phyloP scores from a whole-genome alignment of 2,329 filamentous ascomycete genomes.

The Scleromitrula shiraiana region DNA sequence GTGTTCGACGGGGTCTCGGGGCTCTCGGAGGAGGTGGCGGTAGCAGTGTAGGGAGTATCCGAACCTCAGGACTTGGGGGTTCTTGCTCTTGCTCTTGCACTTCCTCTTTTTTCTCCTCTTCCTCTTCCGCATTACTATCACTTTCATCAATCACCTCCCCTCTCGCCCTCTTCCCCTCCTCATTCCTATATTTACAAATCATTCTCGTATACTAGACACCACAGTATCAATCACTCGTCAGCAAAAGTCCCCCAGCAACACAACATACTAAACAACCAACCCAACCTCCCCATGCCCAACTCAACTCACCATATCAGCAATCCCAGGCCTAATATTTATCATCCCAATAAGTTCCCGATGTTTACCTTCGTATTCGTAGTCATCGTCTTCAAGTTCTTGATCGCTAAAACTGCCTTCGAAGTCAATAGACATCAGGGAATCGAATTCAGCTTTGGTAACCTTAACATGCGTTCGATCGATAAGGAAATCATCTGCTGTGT shows the following conservation, averaged over 20 bases:
- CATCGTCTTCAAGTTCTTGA: background rate
- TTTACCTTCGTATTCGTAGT: no score
- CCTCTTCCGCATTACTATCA: background rate
- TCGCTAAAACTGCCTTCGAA: background rate
- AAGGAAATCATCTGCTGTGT: background rate
- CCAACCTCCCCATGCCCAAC: background rate
- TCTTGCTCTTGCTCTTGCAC: no score
- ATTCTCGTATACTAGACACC: background rate
- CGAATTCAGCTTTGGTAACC: background rate
- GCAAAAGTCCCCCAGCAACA: no score
- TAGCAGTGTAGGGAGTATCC: background rate
- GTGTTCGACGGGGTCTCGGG: background rate
- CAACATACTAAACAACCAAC: background rate
- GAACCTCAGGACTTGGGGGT: no score
- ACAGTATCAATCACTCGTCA: no score
- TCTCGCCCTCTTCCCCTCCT: background rate
- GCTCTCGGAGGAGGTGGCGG: no score
- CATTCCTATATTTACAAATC: background rate
- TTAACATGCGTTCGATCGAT: background rate
- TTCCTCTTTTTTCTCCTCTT: no score
- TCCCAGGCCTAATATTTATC: background rate
- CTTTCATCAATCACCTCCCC: background rate
- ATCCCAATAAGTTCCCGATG: no score
- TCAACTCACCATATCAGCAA: background rate
- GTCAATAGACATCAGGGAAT: background rate